Evolutionary conservation across 1,284 basidiomycete genomes (phyloP).

Genomic region (Fistulinella cinereoalba): DNA sequence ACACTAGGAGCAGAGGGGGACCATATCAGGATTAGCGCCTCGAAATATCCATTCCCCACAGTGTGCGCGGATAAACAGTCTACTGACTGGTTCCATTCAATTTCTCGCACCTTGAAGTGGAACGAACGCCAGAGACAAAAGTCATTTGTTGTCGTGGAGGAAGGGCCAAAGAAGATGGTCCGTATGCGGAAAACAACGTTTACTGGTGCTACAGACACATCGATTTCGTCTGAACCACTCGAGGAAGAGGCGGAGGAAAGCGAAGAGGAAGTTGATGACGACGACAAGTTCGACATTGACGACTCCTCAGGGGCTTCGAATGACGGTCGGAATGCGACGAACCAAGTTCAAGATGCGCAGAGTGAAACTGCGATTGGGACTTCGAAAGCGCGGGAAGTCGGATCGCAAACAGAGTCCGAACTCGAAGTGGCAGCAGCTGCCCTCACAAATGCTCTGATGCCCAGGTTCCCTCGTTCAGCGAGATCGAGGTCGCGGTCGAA

Average conservation of each 20-base stretch:
- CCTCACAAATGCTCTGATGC: conserved; percentile 32
- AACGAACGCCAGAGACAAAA: conserved; percentile 97
- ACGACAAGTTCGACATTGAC: conserved; percentile 88
- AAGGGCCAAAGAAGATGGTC: conserved; percentile 55
- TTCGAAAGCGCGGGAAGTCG: conserved; percentile 34
- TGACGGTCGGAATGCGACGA: conserved; percentile 31
- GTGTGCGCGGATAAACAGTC: conserved; percentile 97
- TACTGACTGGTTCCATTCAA: conserved; percentile 97
- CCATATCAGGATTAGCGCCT: conserved; percentile 98
- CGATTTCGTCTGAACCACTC: conserved; percentile 31
- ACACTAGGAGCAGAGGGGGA: conserved; percentile 76
- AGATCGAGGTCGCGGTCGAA: conserved; percentile 46
- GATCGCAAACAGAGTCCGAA: conserved; percentile 30
- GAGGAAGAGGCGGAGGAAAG: conserved; percentile 42
- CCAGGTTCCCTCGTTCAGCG: conserved; percentile 34
- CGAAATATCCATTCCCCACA: conserved; percentile 97
- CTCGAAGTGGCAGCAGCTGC: conserved; percentile 36
- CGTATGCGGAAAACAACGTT: conserved; percentile 26
- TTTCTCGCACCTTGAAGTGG: conserved; percentile 38
- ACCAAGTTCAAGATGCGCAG: conserved; percentile 17
- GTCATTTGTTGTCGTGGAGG: conserved; percentile 96
- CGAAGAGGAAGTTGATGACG: conserved; percentile 48
- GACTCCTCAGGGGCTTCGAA: conserved; percentile 64
- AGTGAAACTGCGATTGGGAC: conserved; percentile 19
- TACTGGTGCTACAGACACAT: conserved; percentile 12